phyloP scores from a whole-genome alignment of 2,329 filamentous ascomycete genomes.

The Teratosphaeriaceae sp. region DNA sequence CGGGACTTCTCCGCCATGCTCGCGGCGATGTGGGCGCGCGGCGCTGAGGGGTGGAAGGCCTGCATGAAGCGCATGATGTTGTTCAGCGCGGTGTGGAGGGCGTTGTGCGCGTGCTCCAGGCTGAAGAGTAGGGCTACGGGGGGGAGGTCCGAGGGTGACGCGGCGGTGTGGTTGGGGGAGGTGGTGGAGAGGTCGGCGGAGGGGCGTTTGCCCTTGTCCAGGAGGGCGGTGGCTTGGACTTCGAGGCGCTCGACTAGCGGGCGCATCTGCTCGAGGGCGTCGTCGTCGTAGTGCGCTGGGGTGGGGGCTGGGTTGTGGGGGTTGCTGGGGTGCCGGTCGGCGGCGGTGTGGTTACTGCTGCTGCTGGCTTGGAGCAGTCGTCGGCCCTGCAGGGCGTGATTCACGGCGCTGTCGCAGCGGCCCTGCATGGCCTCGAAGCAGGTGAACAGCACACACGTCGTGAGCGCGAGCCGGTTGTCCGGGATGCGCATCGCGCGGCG shows the following conservation, averaged over 20 bases:
- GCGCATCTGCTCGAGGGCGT: conserved; percentile 28
- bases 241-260: conserved; percentile 26
- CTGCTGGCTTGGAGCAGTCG: conserved; percentile 21
- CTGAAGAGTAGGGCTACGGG: conserved; percentile 23
- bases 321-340: too few relatives aligned
- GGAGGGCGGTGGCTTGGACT: conserved; percentile 26
- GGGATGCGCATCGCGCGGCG: conserved; percentile 9
- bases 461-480: conserved; percentile 22
- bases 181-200: conserved; percentile 22
- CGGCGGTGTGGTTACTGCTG: too few relatives aligned
- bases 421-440: conserved; percentile 30
- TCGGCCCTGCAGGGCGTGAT: conserved; percentile 26
- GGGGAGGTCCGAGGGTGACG: conserved; percentile 24
- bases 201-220: conserved; percentile 24
- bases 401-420: conserved; percentile 28
- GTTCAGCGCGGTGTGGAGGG: conserved; percentile 26
- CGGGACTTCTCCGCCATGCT: conserved; percentile 26
- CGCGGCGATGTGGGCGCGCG: conserved; percentile 24
- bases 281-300: too few relatives aligned
- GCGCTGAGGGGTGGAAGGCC: conserved; percentile 22
- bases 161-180: conserved; percentile 21
- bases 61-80: conserved; percentile 30
- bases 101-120: conserved; percentile 27
- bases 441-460: conserved; percentile 28
- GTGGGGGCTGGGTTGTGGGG: too few relatives aligned